Conservation (phyloP, 257 asterid species). For the Salvia hispanica region DNA sequence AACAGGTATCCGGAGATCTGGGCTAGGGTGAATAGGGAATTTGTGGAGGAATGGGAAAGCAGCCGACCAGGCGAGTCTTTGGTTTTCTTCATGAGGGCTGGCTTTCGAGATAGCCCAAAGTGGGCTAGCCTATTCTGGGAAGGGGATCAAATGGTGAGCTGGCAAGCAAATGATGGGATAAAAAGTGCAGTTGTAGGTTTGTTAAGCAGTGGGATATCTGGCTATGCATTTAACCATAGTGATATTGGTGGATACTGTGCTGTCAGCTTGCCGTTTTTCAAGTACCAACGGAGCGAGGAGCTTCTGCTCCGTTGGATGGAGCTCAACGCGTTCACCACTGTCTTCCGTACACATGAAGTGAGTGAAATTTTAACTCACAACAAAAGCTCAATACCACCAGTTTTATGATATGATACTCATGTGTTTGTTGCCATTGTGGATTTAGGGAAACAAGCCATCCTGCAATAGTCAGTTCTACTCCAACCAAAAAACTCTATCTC, state of each 20-base stretch:
- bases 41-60: constrained; percentile 79
- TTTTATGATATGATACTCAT: neutral
- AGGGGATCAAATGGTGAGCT: constrained; percentile 99
- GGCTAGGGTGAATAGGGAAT: constrained; percentile 82
- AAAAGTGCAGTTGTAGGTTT: constrained; percentile 90
- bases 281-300: constrained; percentile 82
- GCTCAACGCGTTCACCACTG: constrained; percentile 81
- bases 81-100: constrained; percentile 97
- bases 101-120: constrained; percentile 76
- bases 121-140: constrained; percentile 95
- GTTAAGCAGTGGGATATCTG: constrained; percentile 85
- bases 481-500: constrained; percentile 66
- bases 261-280: constrained; percentile 67
- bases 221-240: constrained; percentile 89
- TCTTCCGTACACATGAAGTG: constrained; percentile 93
- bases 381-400: neutral
- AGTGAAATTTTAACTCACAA: constrained; percentile 26
- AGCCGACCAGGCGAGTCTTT: constrained; percentile 46
- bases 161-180: constrained; percentile 96
- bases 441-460: constrained; percentile 89
- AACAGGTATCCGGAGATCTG: constrained; percentile 91
- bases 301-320: constrained; percentile 95
- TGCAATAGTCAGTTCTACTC: constrained; percentile 85
- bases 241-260: constrained; percentile 96
- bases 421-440: neutral